Conservation (phyloP, 1,284 basidiomycete species). For the Sporisorium scitamineum region DNA sequence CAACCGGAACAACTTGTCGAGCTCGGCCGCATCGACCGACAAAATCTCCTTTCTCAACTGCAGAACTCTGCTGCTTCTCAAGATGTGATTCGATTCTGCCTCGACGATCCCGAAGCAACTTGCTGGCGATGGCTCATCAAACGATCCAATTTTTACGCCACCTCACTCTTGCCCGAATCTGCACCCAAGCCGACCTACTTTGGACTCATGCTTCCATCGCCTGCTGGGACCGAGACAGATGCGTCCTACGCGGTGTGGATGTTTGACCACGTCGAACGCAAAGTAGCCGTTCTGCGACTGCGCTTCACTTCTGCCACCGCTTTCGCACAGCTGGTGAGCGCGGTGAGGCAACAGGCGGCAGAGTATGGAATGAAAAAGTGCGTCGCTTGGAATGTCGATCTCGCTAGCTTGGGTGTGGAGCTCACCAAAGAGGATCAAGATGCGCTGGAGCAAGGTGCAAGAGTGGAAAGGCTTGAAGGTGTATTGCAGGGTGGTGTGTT, state of each 20-base stretch:
- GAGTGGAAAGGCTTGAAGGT: slow-evolving; percentile 1
- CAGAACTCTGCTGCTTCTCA: neutral
- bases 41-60: slow-evolving; percentile 29
- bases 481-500: slow-evolving; percentile 22
- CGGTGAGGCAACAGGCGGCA: slow-evolving; percentile 20
- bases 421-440: slow-evolving; percentile 18
- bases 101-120: slow-evolving; percentile 45
- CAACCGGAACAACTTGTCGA: slow-evolving; percentile 18
- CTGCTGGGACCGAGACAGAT: neutral
- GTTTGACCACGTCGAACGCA: slow-evolving; percentile 35
- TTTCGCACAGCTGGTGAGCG: slow-evolving; percentile 13
- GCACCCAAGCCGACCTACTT: slow-evolving; percentile 25
- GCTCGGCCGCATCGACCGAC: slow-evolving; percentile 27
- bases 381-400: slow-evolving; percentile 49
- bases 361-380: slow-evolving; percentile 31
- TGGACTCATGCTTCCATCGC: slow-evolving; percentile 16
- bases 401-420: slow-evolving; percentile 16
- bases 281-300: slow-evolving; percentile 36
- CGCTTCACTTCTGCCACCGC: slow-evolving; percentile 4
- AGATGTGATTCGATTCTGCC: slow-evolving; percentile 23
- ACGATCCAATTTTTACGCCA: slow-evolving; percentile 41
- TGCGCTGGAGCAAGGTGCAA: slow-evolving; percentile 9
- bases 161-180: slow-evolving; percentile 20
- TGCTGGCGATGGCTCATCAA: slow-evolving; percentile 49
- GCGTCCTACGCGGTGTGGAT: slow-evolving; percentile 42